phyloP scores from a whole-genome alignment of 2,329 filamentous ascomycete species.

The Zasmidium angulare region DNA sequence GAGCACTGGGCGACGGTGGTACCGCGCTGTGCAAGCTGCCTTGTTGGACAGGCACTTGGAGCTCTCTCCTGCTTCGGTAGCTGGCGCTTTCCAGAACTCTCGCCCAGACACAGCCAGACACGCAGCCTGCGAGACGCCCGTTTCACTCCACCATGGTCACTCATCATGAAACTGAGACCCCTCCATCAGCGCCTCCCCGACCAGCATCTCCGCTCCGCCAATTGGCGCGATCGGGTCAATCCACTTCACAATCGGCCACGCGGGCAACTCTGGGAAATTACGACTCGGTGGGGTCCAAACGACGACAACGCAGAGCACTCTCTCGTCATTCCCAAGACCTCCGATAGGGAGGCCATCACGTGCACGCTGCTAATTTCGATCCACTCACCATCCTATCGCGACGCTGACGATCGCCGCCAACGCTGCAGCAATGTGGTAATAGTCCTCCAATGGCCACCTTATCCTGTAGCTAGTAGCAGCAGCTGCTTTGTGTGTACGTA shows the following conservation, averaged over 20 bases:
- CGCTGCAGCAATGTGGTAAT: too few species aligned
- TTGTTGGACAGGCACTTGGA: constrained; percentile 5
- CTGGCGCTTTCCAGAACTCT: neutral
- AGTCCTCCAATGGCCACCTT: neutral
- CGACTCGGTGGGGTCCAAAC: constrained; percentile 2
- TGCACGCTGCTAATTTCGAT: neutral
- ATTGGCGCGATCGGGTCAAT: too few species aligned
- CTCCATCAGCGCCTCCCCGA: constrained; percentile 3
- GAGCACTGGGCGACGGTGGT: neutral
- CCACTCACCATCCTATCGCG: neutral
- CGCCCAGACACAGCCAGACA: too few species aligned
- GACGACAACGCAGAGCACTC: too few species aligned
- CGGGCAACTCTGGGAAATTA: constrained; percentile 4
- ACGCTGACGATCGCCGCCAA: constrained; percentile 1
- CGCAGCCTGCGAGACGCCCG: constrained; percentile 1
- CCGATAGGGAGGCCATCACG: neutral
- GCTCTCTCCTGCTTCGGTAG: neutral
- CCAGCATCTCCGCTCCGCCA: too few species aligned
- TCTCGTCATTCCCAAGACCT: constrained; percentile 4
- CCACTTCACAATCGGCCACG: neutral
- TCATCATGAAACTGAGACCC: neutral
- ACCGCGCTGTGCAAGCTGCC: neutral
- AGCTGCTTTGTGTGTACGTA: neutral
- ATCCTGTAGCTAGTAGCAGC: neutral
- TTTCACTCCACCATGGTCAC: neutral